These are phyloP conservation scores for Acanthamoeba castellanii DNA, from an alignment of 208 protist genomes.

Conservation along the genomic window DNA sequence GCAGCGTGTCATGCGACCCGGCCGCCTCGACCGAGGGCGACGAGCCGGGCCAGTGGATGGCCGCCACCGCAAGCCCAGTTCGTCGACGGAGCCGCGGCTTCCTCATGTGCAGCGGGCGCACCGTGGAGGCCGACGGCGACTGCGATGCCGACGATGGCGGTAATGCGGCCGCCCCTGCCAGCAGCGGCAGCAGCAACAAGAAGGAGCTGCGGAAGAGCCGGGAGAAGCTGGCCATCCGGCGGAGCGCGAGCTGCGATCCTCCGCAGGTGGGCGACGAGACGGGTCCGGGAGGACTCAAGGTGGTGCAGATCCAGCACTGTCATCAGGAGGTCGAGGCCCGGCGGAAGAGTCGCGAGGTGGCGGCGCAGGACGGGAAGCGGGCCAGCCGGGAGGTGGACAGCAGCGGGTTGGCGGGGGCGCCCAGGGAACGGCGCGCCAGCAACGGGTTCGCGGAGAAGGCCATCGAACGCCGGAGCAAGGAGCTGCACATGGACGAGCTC, in stretches of 20 bases:
- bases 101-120: neutral
- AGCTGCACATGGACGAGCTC: conserved; percentile 1
- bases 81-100: neutral
- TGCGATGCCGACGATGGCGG: no score
- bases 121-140: neutral
- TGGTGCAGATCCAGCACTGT: neutral
- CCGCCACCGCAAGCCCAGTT: neutral
- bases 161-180: neutral
- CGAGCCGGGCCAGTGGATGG: neutral
- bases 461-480: conserved; percentile 29
- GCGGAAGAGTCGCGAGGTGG: neutral
- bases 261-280: neutral
- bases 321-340: neutral
- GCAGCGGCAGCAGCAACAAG: neutral
- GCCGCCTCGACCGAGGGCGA: neutral
- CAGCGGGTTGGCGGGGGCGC: neutral
- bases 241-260: neutral
- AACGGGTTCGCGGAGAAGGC: neutral
- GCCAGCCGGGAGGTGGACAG: conserved; percentile 2
- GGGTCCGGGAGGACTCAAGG: neutral
- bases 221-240: neutral
- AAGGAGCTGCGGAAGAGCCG: conserved; percentile 7
- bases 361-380: neutral
- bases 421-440: neutral
- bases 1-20: neutral